Percentiles rank a stretch among this genome's conserved stretches.
Evolutionary conservation across 768 basidiomycete genomes (phyloP).

Genomic region (Lentinula sp.): DNA sequence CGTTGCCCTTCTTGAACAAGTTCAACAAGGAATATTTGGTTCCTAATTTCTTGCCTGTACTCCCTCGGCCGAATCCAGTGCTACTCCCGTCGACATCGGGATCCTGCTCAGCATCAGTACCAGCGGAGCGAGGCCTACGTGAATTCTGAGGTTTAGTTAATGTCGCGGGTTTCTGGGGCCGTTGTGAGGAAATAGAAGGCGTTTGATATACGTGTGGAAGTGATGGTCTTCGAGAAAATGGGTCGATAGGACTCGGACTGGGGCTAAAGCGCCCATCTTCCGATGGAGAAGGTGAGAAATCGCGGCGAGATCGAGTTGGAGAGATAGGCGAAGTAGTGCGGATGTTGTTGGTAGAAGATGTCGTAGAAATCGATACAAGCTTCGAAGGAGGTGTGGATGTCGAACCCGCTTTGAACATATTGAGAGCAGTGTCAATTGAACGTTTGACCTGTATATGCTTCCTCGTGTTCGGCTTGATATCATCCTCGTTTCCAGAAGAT

Average conservation of each 20-base stretch:
- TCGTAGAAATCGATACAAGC: slow-evolving; percentile 10
- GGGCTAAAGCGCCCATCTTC: slow-evolving; percentile 18
- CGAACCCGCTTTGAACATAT: slow-evolving; percentile 32
- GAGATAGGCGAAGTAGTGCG: slow-evolving; percentile 25
- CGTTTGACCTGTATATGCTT: slow-evolving; percentile 66
- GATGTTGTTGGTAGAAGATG: slow-evolving; percentile 1
- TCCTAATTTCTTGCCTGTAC: slow-evolving; percentile 39
- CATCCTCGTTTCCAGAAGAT: slow-evolving; percentile 13
- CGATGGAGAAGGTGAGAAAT: slow-evolving; percentile 31
- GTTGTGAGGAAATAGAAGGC: slow-evolving; percentile 19
- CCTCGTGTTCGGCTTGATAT: slow-evolving; percentile 26
- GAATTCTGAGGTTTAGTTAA: slow-evolving; percentile 24
- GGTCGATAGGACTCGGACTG: slow-evolving; percentile 23
- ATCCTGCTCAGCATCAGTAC: slow-evolving; percentile 51
- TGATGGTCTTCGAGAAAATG: slow-evolving; percentile 56
- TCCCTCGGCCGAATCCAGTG: slow-evolving; percentile 26
- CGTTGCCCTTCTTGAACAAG: slow-evolving; percentile 59
- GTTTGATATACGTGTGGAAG: slow-evolving; percentile 50
- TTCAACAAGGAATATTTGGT: slow-evolving; percentile 73
- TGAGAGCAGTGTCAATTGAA: slow-evolving; percentile 70
- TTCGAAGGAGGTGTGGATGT: slow-evolving; percentile 26
- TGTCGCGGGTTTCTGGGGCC: slow-evolving; percentile 29
- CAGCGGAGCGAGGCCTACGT: slow-evolving; percentile 67
- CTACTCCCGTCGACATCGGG: slow-evolving; percentile 24
- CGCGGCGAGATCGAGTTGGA: slow-evolving; percentile 33